These are phyloP conservation scores for Flaveria floridana DNA, from an alignment of 140 eudicot species.

Conservation along the genomic window DNA sequence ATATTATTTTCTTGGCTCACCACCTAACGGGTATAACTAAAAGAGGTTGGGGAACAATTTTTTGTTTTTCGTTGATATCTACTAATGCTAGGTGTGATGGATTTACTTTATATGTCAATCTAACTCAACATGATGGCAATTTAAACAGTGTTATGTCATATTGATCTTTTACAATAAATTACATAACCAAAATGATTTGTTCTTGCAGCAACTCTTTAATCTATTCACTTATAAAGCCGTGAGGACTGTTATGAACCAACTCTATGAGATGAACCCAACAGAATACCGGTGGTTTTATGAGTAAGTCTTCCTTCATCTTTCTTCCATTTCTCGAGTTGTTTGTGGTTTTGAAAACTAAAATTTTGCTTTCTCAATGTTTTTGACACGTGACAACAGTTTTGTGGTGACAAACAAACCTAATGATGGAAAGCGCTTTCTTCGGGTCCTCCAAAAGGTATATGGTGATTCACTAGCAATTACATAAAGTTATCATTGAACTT, in stretches of 20 bases:
- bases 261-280: constrained; percentile 94
- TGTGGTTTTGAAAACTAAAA: constrained; percentile 14
- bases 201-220: constrained; percentile 76
- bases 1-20: neutral
- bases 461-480: neutral
- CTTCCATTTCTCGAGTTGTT: neutral
- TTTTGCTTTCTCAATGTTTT: neutral
- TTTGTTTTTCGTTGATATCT: neutral
- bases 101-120: neutral
- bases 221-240: constrained; percentile 95
- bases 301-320: constrained; percentile 53
- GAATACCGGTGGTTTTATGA: constrained; percentile 86
- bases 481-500: neutral
- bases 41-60: neutral
- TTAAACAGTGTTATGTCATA: neutral
- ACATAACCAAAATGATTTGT: constrained; percentile 24
- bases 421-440: constrained; percentile 77
- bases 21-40: neutral
- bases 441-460: constrained; percentile 69
- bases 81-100: neutral
- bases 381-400: constrained; percentile 45
- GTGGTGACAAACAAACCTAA: constrained; percentile 63
- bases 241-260: constrained; percentile 93
- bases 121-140: neutral
- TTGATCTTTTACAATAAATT: constrained; percentile 6